Conservation (phyloP, 2,329 filamentous ascomycete species). For the Nemania sp. region DNA sequence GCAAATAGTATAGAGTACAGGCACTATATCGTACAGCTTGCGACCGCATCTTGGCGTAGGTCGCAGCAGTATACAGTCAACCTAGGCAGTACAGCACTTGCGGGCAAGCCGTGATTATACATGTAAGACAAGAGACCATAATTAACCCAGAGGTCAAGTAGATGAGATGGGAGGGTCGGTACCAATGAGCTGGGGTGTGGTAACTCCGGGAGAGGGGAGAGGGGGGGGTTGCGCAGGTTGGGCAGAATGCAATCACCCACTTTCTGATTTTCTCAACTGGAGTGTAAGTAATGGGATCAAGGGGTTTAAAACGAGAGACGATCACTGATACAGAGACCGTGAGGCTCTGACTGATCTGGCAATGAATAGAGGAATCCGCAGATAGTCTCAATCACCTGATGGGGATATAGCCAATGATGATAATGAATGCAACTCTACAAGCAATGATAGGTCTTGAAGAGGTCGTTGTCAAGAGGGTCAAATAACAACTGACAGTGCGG, state of each 20-base stretch:
- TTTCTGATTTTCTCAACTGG: conserved; percentile 21
- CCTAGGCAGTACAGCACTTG: conserved; percentile 22
- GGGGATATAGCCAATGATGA: conserved; percentile 52
- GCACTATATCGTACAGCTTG: neutral
- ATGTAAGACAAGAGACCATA: conserved; percentile 28
- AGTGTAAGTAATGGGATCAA: conserved; percentile 30
- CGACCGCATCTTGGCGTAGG: conserved; percentile 9
- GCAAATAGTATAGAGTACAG: neutral
- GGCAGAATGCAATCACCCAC: conserved; percentile 32
- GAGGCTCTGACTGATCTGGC: conserved; percentile 41
- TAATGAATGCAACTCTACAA: conserved; percentile 47
- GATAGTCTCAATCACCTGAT: conserved; percentile 58
- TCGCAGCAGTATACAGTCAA: conserved; percentile 2
- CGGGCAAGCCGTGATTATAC: conserved; percentile 22
- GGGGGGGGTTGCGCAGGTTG: conserved; percentile 24
- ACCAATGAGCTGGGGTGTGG: conserved; percentile 35
- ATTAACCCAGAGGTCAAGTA: conserved; percentile 22
- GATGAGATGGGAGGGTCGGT: conserved; percentile 29
- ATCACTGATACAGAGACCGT: conserved; percentile 22
- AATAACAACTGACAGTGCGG: conserved; percentile 47
- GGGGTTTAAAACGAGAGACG: conserved; percentile 22
- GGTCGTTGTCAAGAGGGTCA: conserved; percentile 41
- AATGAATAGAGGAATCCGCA: conserved; percentile 48
- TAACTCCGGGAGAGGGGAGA: conserved; percentile 27
- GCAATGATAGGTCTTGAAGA: conserved; percentile 57